Conservation (phyloP, 2,329 filamentous ascomycete genomes). For the Neopestalotiopsis rosae region DNA sequence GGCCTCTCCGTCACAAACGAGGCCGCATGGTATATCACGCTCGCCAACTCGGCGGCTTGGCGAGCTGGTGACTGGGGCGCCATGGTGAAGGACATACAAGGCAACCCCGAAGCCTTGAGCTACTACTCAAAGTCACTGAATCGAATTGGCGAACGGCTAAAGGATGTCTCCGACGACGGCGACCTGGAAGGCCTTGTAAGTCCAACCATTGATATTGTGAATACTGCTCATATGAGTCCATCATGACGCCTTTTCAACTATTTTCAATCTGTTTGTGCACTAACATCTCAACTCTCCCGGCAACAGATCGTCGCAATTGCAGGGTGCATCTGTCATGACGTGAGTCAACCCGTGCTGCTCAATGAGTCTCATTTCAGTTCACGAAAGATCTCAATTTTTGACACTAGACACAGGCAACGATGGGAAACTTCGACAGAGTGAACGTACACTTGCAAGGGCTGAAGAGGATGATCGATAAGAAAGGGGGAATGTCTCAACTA, state of each 20-base stretch:
- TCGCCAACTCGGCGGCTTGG: slow-evolving; percentile 32
- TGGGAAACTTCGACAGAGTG: slow-evolving; percentile 32
- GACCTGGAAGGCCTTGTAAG: slow-evolving; percentile 27
- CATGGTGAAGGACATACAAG: slow-evolving; percentile 20
- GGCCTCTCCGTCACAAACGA: slow-evolving; percentile 31
- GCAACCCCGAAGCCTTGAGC: slow-evolving; percentile 30
- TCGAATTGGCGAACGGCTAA: slow-evolving; percentile 29
- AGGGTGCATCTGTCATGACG: slow-evolving; percentile 34
- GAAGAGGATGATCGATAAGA: slow-evolving; percentile 29
- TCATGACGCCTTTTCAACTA: too few species aligned
- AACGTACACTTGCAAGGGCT: slow-evolving; percentile 31
- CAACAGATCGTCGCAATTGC: slow-evolving; percentile 28
- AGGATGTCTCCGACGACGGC: slow-evolving; percentile 22
- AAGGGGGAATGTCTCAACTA: slow-evolving; percentile 30
- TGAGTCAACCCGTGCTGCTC: slow-evolving; percentile 18
- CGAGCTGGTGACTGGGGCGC: slow-evolving; percentile 21
- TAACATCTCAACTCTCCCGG: neutral
- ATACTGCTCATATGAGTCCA: too few species aligned
- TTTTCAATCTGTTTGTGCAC: neutral
- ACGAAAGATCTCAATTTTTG: neutral
- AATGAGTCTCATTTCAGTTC: neutral
- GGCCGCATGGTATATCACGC: slow-evolving; percentile 33
- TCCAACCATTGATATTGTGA: neutral
- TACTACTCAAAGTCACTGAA: slow-evolving; percentile 32
- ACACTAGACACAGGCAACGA: slow-evolving; percentile 21